Percentiles rank a stretch among this genome's conserved stretches.
Conservation (phyloP, 108 stramenopile species). For the Fragilariopsis cylindrus region DNA sequence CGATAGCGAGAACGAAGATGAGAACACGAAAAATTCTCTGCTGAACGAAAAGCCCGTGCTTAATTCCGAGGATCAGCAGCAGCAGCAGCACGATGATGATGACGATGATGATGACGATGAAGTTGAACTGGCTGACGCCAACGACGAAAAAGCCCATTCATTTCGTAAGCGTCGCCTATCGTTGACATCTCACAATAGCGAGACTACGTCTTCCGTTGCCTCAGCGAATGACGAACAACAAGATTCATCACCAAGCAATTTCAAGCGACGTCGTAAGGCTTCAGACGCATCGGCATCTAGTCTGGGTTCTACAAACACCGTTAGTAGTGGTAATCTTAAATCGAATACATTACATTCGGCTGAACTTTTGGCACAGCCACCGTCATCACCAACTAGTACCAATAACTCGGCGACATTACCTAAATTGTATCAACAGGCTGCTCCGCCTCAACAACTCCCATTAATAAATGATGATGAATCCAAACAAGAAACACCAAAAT, state of each 20-base stretch:
- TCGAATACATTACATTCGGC: slow-evolving; percentile 59
- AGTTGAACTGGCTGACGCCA: background rate
- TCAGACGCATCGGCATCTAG: slow-evolving; percentile 26
- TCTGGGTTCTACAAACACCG: slow-evolving; percentile 1
- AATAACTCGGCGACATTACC: slow-evolving; percentile 12
- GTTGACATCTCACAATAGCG: slow-evolving; percentile 45
- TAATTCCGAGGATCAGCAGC: too few relatives aligned
- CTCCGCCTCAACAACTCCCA: slow-evolving; percentile 22
- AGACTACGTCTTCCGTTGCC: slow-evolving; percentile 9
- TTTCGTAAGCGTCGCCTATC: slow-evolving; percentile 82
- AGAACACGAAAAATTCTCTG: background rate
- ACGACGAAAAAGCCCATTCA: slow-evolving; percentile 47
- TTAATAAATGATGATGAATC: background rate
- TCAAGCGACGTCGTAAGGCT: slow-evolving; percentile 24
- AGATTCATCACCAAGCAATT: background rate
- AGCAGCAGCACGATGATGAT: too few relatives aligned
- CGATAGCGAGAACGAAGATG: slow-evolving; percentile 15
- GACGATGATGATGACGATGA: background rate
- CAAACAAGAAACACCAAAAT: slow-evolving; percentile 24
- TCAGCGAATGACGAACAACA: background rate
- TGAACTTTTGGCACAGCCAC: slow-evolving; percentile 49
- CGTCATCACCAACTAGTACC: slow-evolving; percentile 27
- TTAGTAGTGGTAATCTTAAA: slow-evolving; percentile 19
- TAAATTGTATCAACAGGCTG: slow-evolving; percentile 36
- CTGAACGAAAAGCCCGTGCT: too few relatives aligned